A percentile compares a stretch with the other conserved stretches of the same genome.
phyloP scores from a whole-genome alignment of 2,329 filamentous ascomycete species.

The Penicillium freii region DNA sequence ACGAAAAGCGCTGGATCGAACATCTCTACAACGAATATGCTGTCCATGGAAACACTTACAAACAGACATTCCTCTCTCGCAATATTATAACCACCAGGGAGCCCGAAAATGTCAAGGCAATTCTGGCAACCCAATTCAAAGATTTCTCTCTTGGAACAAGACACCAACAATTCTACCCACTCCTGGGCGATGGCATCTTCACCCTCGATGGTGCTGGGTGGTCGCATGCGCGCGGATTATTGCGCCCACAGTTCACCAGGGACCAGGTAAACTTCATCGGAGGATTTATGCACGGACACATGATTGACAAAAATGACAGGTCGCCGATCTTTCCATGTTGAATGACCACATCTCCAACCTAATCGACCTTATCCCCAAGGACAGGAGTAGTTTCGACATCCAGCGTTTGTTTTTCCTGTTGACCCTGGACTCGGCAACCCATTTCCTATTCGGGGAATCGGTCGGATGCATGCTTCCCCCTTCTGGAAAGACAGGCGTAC shows the following conservation, averaged over 20 bases:
- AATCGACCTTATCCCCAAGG: constrained; percentile 58
- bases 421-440: constrained; percentile 80
- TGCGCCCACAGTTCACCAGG: constrained; percentile 82
- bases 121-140: constrained; percentile 77
- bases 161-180: constrained; percentile 59
- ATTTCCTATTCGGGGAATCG: constrained; percentile 78
- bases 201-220: constrained; percentile 75
- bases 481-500: constrained; percentile 48
- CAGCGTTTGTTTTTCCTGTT: constrained; percentile 76
- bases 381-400: constrained; percentile 60
- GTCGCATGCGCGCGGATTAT: constrained; percentile 74
- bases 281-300: not conserved
- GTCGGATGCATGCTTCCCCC: constrained; percentile 54
- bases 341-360: constrained; percentile 73
- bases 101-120: constrained; percentile 72
- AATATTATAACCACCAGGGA: constrained; percentile 34
- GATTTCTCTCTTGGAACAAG: constrained; percentile 79
- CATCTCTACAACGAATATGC: constrained; percentile 26
- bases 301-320: constrained; percentile 15
- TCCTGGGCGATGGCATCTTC: constrained; percentile 51
- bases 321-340: constrained; percentile 70
- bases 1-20: constrained; percentile 34
- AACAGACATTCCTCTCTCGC: constrained; percentile 21
- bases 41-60: constrained; percentile 27
- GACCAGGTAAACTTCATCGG: constrained; percentile 59